Percentiles rank a stretch among this genome's conserved stretches.
Conservation (phyloP, 305 asterid species). For the Fraxinus paxiana region DNA sequence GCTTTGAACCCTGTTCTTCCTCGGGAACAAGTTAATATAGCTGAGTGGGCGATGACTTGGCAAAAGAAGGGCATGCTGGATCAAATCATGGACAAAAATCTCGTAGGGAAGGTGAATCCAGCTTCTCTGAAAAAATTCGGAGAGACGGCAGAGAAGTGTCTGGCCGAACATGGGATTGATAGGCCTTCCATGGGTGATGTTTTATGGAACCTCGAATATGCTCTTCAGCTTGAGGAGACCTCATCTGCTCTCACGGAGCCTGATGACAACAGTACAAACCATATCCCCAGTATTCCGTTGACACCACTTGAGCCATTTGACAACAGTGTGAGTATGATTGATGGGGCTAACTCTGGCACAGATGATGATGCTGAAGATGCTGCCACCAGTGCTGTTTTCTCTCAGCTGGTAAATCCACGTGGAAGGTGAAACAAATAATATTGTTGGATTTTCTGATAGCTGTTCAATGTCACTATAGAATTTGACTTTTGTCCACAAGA, state of each 20-base stretch:
- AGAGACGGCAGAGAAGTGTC: slow-evolving; percentile 93
- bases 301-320: slow-evolving; percentile 71
- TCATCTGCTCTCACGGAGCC: slow-evolving; percentile 80
- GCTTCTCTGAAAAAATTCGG: slow-evolving; percentile 92
- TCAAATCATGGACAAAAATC: slow-evolving; percentile 78
- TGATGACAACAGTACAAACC: slow-evolving; percentile 86
- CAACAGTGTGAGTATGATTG: slow-evolving; percentile 75
- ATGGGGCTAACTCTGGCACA: slow-evolving; percentile 62
- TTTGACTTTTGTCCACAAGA: slow-evolving; percentile 20
- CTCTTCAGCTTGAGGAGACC: slow-evolving; percentile 95
- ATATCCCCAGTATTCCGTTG: slow-evolving; percentile 70
- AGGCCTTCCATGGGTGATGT: slow-evolving; percentile 99
- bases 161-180: slow-evolving; percentile 89
- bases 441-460: slow-evolving; percentile 10
- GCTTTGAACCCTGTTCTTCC: slow-evolving; percentile 98
- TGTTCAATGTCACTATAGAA: background rate
- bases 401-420: slow-evolving; percentile 99
- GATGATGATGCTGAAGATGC: slow-evolving; percentile 66
- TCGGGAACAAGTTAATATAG: slow-evolving; percentile 90
- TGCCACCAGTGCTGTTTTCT: slow-evolving; percentile 86
- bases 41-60: slow-evolving; percentile 99
- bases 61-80: slow-evolving; percentile 95
- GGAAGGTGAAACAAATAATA: slow-evolving; percentile 57
- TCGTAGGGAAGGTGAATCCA: slow-evolving; percentile 71
- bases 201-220: slow-evolving; percentile 91